Evolutionary conservation across 202 grass and related monocot genomes (phyloP).

Genomic region (Zoysia matrella): DNA sequence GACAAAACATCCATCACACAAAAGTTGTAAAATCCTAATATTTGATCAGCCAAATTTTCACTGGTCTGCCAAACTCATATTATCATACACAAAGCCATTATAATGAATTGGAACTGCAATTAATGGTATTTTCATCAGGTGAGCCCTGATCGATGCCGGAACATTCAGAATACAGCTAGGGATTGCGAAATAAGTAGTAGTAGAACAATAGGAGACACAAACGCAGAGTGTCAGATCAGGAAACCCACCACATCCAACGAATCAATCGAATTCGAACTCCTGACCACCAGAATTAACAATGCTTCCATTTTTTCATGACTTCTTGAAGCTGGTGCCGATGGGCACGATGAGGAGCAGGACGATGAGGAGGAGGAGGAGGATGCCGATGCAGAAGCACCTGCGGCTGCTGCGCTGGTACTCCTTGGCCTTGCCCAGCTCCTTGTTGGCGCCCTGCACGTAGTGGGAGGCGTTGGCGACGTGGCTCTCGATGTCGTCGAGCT

Average conservation of each 20-base stretch:
- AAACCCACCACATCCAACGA: neutral
- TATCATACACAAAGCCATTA: neutral
- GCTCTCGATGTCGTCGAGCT: constrained; percentile 74
- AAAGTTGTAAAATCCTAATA: too few relatives aligned
- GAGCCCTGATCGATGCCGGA: constrained; percentile 43
- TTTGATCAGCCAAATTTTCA: too few relatives aligned
- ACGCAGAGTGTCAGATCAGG: constrained; percentile 41
- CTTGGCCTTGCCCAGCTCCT: constrained; percentile 29
- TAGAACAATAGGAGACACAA: constrained; percentile 52
- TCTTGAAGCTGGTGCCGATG: constrained; percentile 38
- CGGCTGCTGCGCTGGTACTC: constrained; percentile 83
- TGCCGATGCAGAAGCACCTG: constrained; percentile 82
- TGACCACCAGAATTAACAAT: constrained; percentile 17
- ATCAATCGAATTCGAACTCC: constrained; percentile 15
- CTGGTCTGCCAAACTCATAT: too few relatives aligned
- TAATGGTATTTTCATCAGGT: constrained; percentile 43
- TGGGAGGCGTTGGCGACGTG: constrained; percentile 67
- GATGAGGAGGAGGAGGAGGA: constrained; percentile 74
- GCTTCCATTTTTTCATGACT: constrained; percentile 8
- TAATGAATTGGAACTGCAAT: constrained; percentile 1
- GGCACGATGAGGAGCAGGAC: constrained; percentile 78
- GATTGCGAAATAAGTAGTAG: constrained; percentile 24
- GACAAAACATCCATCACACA: too few relatives aligned
- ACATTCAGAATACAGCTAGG: constrained; percentile 39
- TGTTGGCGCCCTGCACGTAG: too few relatives aligned